Base-by-base conservation (phyloP, 2,329 filamentous ascomycete species). In the Nigrospora osmanthi region DNA sequence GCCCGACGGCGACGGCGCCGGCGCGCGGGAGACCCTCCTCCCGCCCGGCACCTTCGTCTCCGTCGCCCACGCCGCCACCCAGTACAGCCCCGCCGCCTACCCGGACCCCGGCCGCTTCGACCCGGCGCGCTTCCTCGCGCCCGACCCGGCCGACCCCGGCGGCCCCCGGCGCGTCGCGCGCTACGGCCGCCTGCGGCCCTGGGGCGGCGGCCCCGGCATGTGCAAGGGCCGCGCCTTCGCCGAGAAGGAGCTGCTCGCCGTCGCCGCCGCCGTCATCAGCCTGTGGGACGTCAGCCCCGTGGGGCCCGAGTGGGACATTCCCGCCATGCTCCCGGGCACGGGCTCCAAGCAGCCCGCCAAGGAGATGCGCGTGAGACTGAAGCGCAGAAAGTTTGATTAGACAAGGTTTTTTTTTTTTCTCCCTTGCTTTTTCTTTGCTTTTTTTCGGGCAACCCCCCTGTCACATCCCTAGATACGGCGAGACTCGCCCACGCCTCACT, bases 71-170 rank as follows among this genome's bases (percentile, higher is more conserved):
- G 28, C 32, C 9, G 36, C 45, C 2, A 52, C 54, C 36, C 54
- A 60, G 37, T 47, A 50, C 38, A 52, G 61, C 41, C 47, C 54
- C 3, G 38, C 46, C 0, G 48, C 52, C 17, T 60, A 57, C 38
- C 41, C 52, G 1, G 44, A 54, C 4, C 59, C 59, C 2, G 48
- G 58, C 10, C 47, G 35, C 17, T 63, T 61, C 43, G 39, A 52
- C 6, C 59, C 60, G 9, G 52, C 55, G 11, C 54, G 59, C 9
- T 62, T 59, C 47, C 36, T 58, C 17, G 47, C 52, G 42, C 32
- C 35, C 12, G 49, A 51, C 11, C n/a, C 28, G 0, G 45, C 41
- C 30, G 43, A 44, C 2, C 47, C 46, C 6, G 45, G 15, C 23
- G 19, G 19, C 19, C 19, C 4, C 19, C 23, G 42, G 23, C 33